Percentiles rank a stretch among this genome's conserved stretches.
phyloP scores from a whole-genome alignment of 2,329 filamentous ascomycete genomes.

The Sporothrix phasma region DNA sequence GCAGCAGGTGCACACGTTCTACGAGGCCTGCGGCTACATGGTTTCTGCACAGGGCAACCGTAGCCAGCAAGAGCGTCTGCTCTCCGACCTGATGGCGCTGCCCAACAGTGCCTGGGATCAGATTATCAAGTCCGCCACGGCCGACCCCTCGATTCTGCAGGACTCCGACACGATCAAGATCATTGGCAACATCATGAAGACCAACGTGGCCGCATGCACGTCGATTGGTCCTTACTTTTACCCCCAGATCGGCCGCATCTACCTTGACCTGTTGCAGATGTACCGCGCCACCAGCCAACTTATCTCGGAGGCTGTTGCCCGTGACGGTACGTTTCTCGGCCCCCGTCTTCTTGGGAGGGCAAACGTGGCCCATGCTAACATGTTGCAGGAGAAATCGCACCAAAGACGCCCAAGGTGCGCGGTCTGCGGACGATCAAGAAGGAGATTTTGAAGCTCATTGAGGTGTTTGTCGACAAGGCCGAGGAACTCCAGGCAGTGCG shows the following conservation, averaged over 20 bases:
- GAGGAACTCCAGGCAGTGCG: constrained; percentile 92
- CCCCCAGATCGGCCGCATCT: constrained; percentile 93
- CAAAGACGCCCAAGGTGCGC: constrained; percentile 93
- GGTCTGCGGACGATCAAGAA: constrained; percentile 97
- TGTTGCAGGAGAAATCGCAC: constrained; percentile 67
- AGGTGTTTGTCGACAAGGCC: constrained; percentile 95
- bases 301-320: constrained; percentile 84
- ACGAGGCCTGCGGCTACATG: constrained; percentile 98
- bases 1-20: constrained; percentile 97
- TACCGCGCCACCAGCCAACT: constrained; percentile 93
- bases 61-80: constrained; percentile 81
- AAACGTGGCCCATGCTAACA: background rate
- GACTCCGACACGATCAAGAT: constrained; percentile 95
- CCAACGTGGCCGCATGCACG: constrained; percentile 94
- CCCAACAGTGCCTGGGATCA: constrained; percentile 93
- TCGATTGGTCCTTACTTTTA: constrained; percentile 97
- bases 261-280: constrained; percentile 98
- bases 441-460: constrained; percentile 95
- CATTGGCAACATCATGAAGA: constrained; percentile 99
- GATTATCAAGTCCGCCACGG: constrained; percentile 81
- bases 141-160: constrained; percentile 77
- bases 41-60: constrained; percentile 96
- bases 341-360: too few relatives aligned
- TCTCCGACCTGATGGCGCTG: constrained; percentile 83
- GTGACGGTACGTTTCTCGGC: constrained; percentile 64